Base-by-base conservation (phyloP, 1,284 basidiomycete genomes). In the Puccinia coronata region DNA sequence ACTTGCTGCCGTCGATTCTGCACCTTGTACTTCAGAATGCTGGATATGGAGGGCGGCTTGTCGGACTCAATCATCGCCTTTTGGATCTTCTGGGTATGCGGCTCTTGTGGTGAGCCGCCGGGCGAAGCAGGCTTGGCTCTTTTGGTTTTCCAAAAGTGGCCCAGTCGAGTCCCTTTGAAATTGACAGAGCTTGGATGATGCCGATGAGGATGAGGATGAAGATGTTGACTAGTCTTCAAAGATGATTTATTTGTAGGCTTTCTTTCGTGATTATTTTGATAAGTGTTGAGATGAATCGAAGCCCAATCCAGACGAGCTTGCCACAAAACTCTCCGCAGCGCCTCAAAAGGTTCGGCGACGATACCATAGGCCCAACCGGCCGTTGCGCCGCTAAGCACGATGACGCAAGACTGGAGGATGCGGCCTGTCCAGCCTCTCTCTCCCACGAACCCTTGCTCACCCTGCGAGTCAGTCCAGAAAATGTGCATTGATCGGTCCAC, bases 291-390 rank as follows among this genome's bases (percentile, higher is more conserved):
- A 77, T 77, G 43, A 25, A 67, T 67, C 16, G 47, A 47, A 47
- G 63, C 59, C 75, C 75, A 77, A 23, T 77, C 59, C 20, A 77
- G 36, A 39, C 75, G 75, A 20, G 59, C 63, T 67, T 67, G 57
- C 75, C 75, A 77, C 23, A 77, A 25, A 49, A 25, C 41, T 28
- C 59, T 41, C 6, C 75, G 57, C 23, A 77, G 43, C 14, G 34
- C 18, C 41, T 77, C 75, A 43, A 77, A 65, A 49, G 75, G 75
- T 65, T 65, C 47, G 23, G 75, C 47, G 59, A 77, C 43, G 43
- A 77, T 65, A 51, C 63, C 75, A 31, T 65, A 77, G 43, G 47
- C 57, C 75, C 57, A 77, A 34, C 75, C 75, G 16, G 75, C 75
- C 9, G 63, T 65, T 31, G 75, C 75, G 1, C 75, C 75, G 31